Evolutionary conservation across 768 basidiomycete genomes (phyloP), one percentile per base, ranked within the genome.

Genomic region (Hortiboletus flavorubellus): DNA sequence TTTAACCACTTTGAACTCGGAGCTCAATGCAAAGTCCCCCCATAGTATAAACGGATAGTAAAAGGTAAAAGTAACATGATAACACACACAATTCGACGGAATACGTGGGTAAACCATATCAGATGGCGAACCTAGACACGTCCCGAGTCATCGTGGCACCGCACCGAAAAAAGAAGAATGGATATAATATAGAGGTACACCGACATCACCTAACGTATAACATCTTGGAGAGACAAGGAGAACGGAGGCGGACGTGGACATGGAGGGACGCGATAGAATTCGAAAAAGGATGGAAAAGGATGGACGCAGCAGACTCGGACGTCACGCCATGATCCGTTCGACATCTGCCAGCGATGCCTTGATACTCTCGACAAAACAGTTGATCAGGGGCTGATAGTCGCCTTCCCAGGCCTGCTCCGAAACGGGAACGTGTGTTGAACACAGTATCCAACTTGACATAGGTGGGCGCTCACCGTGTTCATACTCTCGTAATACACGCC

Each of bases 331-430:
- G 49, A 70, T 68, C 7, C 60, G 64, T 11, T 72, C 68, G 10
- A 70, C 64, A 1, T 70, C 69, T 21, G 48, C 57, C 33, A 70
- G 44, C 4, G 70, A 64, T 12, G 44, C 18, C 12, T 60, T 62
- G 54, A 65, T 59, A 23, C 64, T 62, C 26, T 72, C 61, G 4
- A 70, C 70, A 34, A 70, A 55, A 35, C 70, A 70, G 37, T 66
- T 64, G 42, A 70, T 70, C 59, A 70, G 42, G 23, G 69, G 69
- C 18, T 68, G 66, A 35, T 71, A 70, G 29, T 70, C 64, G 7
- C 69, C 69, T n/a, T 72, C 70, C 69, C 69, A 70, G 14, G 69
- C 69, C 69, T 70, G 53, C 3, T 14, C n/a, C 5, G 30, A 8
- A 5, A 21, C 9, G n/a, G 3, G 39, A 5, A 23, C 8, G 14